These are phyloP conservation scores for Pleurozium schreberi DNA, from an alignment of 225 moss, liverwort and hornwort species.

Conservation along the genomic window DNA sequence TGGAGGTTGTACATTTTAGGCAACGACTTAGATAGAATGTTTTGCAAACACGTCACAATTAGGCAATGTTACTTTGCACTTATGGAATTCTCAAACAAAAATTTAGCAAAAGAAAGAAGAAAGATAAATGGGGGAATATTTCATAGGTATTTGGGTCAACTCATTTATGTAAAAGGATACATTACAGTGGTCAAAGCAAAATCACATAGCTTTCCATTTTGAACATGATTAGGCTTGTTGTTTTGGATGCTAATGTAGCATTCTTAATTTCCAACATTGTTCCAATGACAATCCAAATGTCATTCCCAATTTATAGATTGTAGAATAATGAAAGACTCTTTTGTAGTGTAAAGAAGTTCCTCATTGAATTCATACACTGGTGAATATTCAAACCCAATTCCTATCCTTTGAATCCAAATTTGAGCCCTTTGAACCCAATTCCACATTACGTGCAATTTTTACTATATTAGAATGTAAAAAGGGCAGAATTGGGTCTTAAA, in stretches of 20 bases:
- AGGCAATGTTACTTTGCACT: neutral
- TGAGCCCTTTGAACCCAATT: neutral
- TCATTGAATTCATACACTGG: neutral
- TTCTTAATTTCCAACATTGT: neutral
- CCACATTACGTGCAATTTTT: neutral
- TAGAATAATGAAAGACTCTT: neutral
- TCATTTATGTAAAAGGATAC: neutral
- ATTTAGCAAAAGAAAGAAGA: neutral
- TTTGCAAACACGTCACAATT: neutral
- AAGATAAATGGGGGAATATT: rapidly evolving
- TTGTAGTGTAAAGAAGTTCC: neutral
- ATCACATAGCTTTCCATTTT: neutral
- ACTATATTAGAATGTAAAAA: neutral
- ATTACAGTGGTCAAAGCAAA: neutral
- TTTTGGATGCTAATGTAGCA: neutral
- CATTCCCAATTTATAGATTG: neutral
- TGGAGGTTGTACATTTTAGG: neutral
- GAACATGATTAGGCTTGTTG: rapidly evolving
- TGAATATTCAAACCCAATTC: neutral
- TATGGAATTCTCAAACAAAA: neutral
- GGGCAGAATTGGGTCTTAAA: neutral
- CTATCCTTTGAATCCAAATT: neutral
- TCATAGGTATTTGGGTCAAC: neutral
- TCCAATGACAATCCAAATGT: neutral
- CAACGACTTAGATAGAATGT: neutral